These are phyloP conservation scores for Salix koriyanagi DNA, from an alignment of 345 rosid genomes.

Conservation along the genomic window DNA sequence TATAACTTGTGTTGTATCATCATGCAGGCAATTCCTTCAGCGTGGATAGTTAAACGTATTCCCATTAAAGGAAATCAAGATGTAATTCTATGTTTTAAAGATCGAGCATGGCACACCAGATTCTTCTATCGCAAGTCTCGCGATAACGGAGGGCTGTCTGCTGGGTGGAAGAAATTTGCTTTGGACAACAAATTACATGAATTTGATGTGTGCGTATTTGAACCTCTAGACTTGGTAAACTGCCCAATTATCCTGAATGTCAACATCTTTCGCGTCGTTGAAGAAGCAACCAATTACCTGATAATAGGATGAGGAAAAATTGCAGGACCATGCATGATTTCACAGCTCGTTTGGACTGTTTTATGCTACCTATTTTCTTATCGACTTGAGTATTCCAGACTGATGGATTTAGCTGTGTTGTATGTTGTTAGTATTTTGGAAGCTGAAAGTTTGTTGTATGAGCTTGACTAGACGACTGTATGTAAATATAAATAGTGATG, in stretches of 20 bases:
- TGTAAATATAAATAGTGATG: too few species aligned
- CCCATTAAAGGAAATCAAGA: constrained; percentile 23
- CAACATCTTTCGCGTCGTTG: constrained; percentile 31
- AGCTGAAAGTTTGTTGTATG: too few species aligned
- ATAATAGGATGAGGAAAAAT: neutral
- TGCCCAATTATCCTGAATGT: constrained; percentile 35
- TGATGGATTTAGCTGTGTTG: too few species aligned
- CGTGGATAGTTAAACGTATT: constrained; percentile 33
- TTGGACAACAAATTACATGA: constrained; percentile 41
- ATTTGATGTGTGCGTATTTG: constrained; percentile 50
- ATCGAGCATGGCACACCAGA: constrained; percentile 32
- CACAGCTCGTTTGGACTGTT: neutral
- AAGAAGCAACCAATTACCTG: neutral
- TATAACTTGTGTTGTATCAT: constrained; percentile 2
- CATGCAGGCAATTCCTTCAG: constrained; percentile 33
- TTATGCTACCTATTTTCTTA: too few species aligned
- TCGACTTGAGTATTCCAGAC: too few species aligned
- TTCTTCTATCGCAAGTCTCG: constrained; percentile 16
- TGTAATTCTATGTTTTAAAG: constrained; percentile 30
- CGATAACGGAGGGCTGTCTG: constrained; percentile 34
- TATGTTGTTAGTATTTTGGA: too few species aligned
- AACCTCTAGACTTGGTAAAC: constrained; percentile 13
- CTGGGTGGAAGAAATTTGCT: constrained; percentile 52
- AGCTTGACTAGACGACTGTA: too few species aligned
- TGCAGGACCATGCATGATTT: neutral